Conservation (phyloP, 495 filamentous ascomycete species). For the Penicillium tannophilum region DNA sequence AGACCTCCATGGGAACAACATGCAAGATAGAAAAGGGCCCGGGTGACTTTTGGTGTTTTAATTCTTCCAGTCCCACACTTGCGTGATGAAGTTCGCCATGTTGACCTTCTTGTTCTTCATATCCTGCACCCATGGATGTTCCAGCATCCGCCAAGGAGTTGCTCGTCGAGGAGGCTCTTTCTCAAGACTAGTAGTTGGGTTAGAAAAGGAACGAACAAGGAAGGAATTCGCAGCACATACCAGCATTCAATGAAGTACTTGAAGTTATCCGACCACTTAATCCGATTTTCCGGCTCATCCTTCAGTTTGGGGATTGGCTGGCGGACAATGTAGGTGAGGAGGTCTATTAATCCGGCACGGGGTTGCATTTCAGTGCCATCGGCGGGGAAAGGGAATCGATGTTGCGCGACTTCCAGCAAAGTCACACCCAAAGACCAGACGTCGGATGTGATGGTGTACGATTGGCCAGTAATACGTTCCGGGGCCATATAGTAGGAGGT, state of each 20-base stretch:
- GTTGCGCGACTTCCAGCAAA: conserved; percentile 93
- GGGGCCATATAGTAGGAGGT: conserved; percentile 99
- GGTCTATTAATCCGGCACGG: conserved; percentile 86
- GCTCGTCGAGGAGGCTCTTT: conserved; percentile 87
- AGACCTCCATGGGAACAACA: conserved; percentile 21
- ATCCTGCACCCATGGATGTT: conserved; percentile 97
- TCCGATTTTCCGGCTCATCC: conserved; percentile 78
- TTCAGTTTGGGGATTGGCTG: conserved; percentile 96
- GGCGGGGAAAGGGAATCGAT: conserved; percentile 96
- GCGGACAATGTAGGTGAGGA: conserved; percentile 94
- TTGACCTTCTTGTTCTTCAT: conserved; percentile 96
- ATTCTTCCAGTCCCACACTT: conserved; percentile 94
- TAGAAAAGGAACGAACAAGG: conserved; percentile 6
- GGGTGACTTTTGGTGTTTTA: conserved; percentile 25
- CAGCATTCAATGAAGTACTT: conserved; percentile 99
- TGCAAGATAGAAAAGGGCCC: conserved; percentile 15
- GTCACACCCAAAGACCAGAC: conserved; percentile 98
- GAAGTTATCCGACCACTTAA: conserved; percentile 93
- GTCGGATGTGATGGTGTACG: conserved; percentile 97
- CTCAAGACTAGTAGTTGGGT: conserved; percentile 66
- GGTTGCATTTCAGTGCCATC: conserved; percentile 91
- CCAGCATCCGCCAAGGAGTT: conserved; percentile 97
- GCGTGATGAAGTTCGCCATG: conserved; percentile 86
- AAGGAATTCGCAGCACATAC: conserved; percentile 57
- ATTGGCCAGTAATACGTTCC: conserved; percentile 94